These are phyloP conservation scores for Tephrocybe sp. DNA, from an alignment of 768 basidiomycete genomes.

Conservation along the genomic window DNA sequence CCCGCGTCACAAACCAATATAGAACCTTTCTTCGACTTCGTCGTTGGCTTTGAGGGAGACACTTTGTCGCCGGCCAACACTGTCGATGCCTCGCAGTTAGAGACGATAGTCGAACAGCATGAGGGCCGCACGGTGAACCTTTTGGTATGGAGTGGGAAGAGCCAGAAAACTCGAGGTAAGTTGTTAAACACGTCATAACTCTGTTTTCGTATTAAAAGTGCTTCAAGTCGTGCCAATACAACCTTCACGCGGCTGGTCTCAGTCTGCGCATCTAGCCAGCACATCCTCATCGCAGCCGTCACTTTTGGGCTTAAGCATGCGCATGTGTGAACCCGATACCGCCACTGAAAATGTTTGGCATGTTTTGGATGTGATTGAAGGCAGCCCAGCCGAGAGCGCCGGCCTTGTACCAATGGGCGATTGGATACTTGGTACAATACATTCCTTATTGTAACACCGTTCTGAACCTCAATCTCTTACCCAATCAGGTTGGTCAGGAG, in stretches of 20 bases:
- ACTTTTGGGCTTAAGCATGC: constrained; percentile 90
- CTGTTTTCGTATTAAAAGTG: constrained; percentile 1
- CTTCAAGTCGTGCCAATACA: constrained; percentile 74
- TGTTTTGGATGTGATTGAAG: constrained; percentile 94
- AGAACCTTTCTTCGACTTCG: constrained; percentile 95
- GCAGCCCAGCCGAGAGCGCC: constrained; percentile 93
- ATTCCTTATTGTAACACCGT: not conserved
- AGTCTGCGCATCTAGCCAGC: constrained; percentile 34
- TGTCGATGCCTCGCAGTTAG: constrained; percentile 70
- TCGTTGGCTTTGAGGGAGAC: constrained; percentile 86
- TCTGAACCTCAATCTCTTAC: constrained; percentile 51
- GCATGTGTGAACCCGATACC: constrained; percentile 87
- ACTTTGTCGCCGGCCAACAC: constrained; percentile 47
- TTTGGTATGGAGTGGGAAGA: constrained; percentile 85
- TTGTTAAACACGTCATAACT: constrained; percentile 7
- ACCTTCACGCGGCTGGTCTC: constrained; percentile 86
- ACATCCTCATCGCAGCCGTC: constrained; percentile 67
- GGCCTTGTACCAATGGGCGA: constrained; percentile 91
- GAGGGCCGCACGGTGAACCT: constrained; percentile 71
- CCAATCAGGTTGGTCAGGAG: constrained; percentile 92
- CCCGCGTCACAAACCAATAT: constrained; percentile 86
- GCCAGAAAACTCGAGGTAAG: constrained; percentile 66
- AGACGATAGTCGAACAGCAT: constrained; percentile 80
- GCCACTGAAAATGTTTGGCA: constrained; percentile 97
- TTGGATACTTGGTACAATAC: constrained; percentile 41